Conservation (phyloP, 2,329 filamentous ascomycete genomes). For the Penicillium brevicompactum region DNA sequence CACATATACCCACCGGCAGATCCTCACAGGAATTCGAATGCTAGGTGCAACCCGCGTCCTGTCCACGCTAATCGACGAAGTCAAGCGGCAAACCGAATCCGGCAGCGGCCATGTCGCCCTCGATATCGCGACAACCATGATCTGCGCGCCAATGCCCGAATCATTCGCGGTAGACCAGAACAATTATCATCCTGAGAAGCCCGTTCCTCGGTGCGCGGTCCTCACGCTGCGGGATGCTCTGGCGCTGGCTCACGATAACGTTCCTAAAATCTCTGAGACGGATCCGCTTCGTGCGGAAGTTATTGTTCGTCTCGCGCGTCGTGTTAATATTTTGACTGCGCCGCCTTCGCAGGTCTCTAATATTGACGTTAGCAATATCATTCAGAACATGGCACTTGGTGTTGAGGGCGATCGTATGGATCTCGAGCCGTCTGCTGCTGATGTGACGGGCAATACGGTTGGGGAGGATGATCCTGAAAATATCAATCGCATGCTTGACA, state of each 20-base stretch:
- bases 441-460: slow-evolving; percentile 14
- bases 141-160: slow-evolving; percentile 45
- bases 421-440: slow-evolving; percentile 26
- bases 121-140: slow-evolving; percentile 46
- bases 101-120: slow-evolving; percentile 46
- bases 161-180: slow-evolving; percentile 43
- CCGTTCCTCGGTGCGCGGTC: slow-evolving; percentile 34
- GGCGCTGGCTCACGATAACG: slow-evolving; percentile 38
- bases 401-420: slow-evolving; percentile 38
- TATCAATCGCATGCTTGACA: slow-evolving; percentile 44
- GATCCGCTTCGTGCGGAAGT: slow-evolving; percentile 48
- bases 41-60: slow-evolving; percentile 45
- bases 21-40: slow-evolving; percentile 48
- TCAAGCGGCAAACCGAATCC: slow-evolving; percentile 45
- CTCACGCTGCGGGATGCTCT: slow-evolving; percentile 48
- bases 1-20: slow-evolving; percentile 57
- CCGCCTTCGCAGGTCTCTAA: slow-evolving; percentile 42
- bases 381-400: slow-evolving; percentile 45
- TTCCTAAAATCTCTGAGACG: slow-evolving; percentile 45
- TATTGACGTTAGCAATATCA: slow-evolving; percentile 47
- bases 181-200: slow-evolving; percentile 36
- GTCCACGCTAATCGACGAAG: slow-evolving; percentile 41
- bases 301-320: slow-evolving; percentile 48
- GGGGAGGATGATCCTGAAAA: slow-evolving; percentile 33
- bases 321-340: slow-evolving; percentile 44